Percentiles rank a stretch among this genome's conserved stretches.
Conservation (phyloP, 352 stramenopile species). For the Phytophthora sp. region DNA sequence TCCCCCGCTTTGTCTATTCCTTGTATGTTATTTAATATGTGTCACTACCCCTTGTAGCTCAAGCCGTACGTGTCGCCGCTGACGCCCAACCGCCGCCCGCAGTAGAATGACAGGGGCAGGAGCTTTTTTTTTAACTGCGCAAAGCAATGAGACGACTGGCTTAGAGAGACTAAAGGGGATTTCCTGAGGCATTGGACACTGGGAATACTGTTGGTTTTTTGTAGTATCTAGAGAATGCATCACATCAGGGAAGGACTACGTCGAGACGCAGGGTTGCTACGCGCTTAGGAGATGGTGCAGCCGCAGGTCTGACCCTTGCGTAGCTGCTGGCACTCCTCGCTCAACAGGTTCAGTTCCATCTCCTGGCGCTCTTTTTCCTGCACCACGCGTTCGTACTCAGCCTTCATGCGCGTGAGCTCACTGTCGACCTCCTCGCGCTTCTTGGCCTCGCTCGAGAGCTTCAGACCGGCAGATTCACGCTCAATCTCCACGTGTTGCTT, state of each 20-base stretch:
- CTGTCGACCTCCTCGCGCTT: slow-evolving; percentile 63
- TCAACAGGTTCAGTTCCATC: slow-evolving; percentile 80
- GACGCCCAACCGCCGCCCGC: slow-evolving; percentile 60
- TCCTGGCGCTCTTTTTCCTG: slow-evolving; percentile 85
- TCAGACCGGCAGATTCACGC: slow-evolving; percentile 72
- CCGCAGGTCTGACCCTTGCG: slow-evolving; percentile 71
- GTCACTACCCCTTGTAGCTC: slow-evolving; percentile 50
- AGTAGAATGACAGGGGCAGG: slow-evolving; percentile 32
- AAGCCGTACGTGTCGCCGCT: slow-evolving; percentile 88
- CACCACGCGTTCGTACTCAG: slow-evolving; percentile 72
- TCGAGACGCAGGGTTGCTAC: background rate
- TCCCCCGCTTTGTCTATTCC: background rate
- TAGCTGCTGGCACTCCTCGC: slow-evolving; percentile 80
- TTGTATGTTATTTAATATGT: no score
- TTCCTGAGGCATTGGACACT: slow-evolving; percentile 2
- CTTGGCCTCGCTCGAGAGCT: slow-evolving; percentile 63
- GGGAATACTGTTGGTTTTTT: no score
- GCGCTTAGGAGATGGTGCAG: slow-evolving; percentile 72
- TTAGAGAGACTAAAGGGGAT: no score
- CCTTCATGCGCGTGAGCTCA: slow-evolving; percentile 69
- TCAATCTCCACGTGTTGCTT: slow-evolving; percentile 83
- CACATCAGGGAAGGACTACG: slow-evolving; percentile 5
- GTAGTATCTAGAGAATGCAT: slow-evolving; percentile 33
- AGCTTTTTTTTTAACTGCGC: slow-evolving; percentile 10
- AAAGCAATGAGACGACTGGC: slow-evolving; percentile 26